Base-by-base conservation (phyloP, 805 yeast species). In the Barnettozyma wickerhamii region DNA sequence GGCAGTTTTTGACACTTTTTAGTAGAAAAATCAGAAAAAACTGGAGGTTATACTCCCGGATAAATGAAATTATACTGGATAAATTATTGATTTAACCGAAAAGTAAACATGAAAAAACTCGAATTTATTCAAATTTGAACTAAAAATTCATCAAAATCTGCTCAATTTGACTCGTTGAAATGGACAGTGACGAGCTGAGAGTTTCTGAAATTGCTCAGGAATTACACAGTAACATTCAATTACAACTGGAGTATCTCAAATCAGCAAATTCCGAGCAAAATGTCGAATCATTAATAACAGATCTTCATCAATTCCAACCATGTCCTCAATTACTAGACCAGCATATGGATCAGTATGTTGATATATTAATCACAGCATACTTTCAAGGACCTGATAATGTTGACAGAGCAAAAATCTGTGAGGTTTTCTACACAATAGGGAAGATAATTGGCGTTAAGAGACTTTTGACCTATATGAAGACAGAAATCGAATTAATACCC, bases 401-500 rank as follows among this genome's bases (percentile, higher is more conserved):
- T 19, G 42, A 26, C 23, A 47, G 24, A 2, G 19, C 19, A 3
- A 10, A 5, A 2, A 19, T 44, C 1, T 37, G 43, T 4, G 52
- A 62, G 26, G 55, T 78, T 0, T 66, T 82, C 36, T 89, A 88
- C 58, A 66, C 65, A 7, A 60, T 88, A 15, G 63, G 80, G 19
- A 86, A 84, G 52, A 71, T 86, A 7, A 64, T 91, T 30, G 84
- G 86, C 0, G 64, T 76, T 48, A 85, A 84, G 58, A 65, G 71
- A 12, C 65, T 84, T 4, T 62, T 76, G n/a, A 71, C 71, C 43
- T 75, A 75, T 59, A 69, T 87, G 37, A 68, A 80, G 2, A 77
- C 83, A 21, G 81, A 84, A 39, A 74, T 84, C 2, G 62, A 68
- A 41, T 51, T 74, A 13, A 56, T 86, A 6, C 66, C 70, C 0